phyloP scores from a whole-genome alignment of 192 early-diverging fungal species.

The Rhizoclosmatium sp. region DNA sequence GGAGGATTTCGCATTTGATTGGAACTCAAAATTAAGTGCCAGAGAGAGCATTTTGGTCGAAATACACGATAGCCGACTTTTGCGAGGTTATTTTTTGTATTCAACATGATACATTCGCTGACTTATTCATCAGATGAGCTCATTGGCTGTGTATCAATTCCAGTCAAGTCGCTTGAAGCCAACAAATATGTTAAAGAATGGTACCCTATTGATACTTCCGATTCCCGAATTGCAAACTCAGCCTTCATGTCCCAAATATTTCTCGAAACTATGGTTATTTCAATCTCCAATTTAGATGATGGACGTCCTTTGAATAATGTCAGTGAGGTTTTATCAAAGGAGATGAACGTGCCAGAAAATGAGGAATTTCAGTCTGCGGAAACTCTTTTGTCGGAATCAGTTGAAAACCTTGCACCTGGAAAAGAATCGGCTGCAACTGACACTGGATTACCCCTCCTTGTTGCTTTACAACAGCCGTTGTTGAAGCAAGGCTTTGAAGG shows the following conservation, averaged over 20 bases:
- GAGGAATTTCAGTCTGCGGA: constrained; percentile 6
- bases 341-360: background rate
- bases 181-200: constrained; percentile 44
- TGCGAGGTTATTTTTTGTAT: constrained; percentile 27
- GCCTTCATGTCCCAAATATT: constrained; percentile 39
- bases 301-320: background rate
- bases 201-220: constrained; percentile 45
- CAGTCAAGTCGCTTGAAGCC: constrained; percentile 20
- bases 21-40: background rate
- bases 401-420: background rate
- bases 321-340: background rate
- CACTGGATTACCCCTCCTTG: background rate
- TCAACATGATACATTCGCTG: background rate
- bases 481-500: background rate
- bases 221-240: constrained; percentile 24
- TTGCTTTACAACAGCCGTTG: background rate
- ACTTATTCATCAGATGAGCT: constrained; percentile 40
- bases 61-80: constrained; percentile 24
- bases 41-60: constrained; percentile 39
- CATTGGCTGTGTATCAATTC: constrained; percentile 43
- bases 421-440: background rate
- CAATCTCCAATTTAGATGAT: constrained; percentile 15
- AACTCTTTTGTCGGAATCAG: background rate
- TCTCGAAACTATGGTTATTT: constrained; percentile 37
- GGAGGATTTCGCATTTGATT: constrained; percentile 47